phyloP scores from a whole-genome alignment of 78 protist genomes.

The Dictyostelium firmibasis region DNA sequence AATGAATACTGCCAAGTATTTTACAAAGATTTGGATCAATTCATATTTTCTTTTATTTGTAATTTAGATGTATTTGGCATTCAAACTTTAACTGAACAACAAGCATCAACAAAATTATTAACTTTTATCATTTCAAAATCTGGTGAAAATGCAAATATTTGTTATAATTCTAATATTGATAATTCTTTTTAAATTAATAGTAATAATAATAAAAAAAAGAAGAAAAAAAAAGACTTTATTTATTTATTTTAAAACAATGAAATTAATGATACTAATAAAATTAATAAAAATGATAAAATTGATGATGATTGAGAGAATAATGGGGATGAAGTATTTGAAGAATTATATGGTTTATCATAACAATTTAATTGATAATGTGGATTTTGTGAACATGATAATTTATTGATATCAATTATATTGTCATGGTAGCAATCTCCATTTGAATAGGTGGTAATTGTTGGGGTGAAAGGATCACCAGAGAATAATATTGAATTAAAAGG shows the following conservation, averaged over 20 bases:
- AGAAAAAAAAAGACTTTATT: background rate
- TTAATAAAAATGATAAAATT: too few species aligned
- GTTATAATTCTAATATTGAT: background rate
- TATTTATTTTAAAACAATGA: too few species aligned
- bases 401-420: too few species aligned
- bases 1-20: constrained; percentile 23
- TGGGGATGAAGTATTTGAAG: background rate
- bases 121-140: constrained; percentile 8
- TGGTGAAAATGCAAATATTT: constrained; percentile 34
- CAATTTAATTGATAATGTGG: background rate
- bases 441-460: background rate
- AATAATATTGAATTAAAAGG: background rate
- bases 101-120: constrained; percentile 5
- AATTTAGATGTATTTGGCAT: constrained; percentile 36
- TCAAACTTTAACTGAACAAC: constrained; percentile 7
- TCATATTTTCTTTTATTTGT: background rate
- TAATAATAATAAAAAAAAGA: too few species aligned
- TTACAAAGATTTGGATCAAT: constrained; percentile 34
- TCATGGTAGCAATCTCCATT: background rate
- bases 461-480: background rate
- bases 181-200: background rate
- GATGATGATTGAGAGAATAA: background rate
- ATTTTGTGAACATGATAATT: background rate
- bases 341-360: background rate
- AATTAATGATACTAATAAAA: too few species aligned